Evolutionary conservation across 768 basidiomycete species (phyloP), one percentile per base, ranked within the genome.

Genomic region (Termitomyces sp.): DNA sequence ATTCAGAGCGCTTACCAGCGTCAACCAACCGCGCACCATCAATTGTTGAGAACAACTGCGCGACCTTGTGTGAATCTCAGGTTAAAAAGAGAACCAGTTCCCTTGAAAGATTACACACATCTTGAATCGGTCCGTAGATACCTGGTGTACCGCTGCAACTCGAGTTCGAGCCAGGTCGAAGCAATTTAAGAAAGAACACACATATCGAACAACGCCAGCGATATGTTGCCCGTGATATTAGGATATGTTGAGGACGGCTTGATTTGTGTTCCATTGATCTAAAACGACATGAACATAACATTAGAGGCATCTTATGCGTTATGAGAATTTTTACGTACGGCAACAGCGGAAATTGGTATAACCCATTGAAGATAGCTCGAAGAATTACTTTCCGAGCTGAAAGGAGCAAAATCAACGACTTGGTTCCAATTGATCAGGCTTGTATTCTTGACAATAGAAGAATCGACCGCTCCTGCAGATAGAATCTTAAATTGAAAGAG

Each of bases 351-450:
- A 43, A 92, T 66, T 3, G 81, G 81, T 58, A 91, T 83, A 0
- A 81, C 81, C 90, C 90, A 92, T 58, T 86, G 84, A 46, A 92
- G 72, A 62, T 92, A 92, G 61, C 85, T 86, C 3, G 90, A 85
- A 14, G 75, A 67, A 60, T 83, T 86, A 59, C 72, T 80, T 61
- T 82, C 80, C 5, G 73, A 68, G 6, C 74, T 78, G 56, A 88
- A 73, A 4, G 90, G 90, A 20, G 84, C 75, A 64, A 92, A 92
- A 13, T 90, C 80, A 16, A 85, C 81, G 2, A 92, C 87, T 43
- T 82, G 79, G 60, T 86, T 87, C 90, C 90, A 92, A 50, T 76
- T 77, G 30, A 92, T 85, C 18, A 77, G 63, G 56, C 76, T 84
- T 2, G 74, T 67, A 66, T 90, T 81, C 28, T 69, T 74, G 16